Evolutionary conservation across 148 eudicot species (phyloP).

Genomic region (Pouteria glomerata): DNA sequence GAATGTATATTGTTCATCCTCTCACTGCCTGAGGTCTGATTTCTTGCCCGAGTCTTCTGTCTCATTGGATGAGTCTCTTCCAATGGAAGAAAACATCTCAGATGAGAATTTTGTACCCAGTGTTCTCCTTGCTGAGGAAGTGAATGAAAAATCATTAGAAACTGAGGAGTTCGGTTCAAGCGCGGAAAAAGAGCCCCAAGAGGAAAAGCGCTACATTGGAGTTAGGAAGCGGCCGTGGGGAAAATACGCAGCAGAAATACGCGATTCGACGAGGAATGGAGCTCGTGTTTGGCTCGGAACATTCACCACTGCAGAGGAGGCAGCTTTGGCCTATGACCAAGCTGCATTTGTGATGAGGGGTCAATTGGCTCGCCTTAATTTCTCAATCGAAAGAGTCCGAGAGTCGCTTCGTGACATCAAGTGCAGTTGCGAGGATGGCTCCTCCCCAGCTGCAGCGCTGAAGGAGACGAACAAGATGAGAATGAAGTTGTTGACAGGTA

Average conservation of each 20-base stretch:
- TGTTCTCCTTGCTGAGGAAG: not conserved
- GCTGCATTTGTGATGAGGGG: slow-evolving; percentile 37
- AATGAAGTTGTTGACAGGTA: not conserved
- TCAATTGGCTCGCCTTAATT: slow-evolving; percentile 34
- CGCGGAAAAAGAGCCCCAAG: not conserved
- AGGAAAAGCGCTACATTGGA: slow-evolving; percentile 22
- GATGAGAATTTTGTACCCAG: not conserved
- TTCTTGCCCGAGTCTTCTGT: not conserved
- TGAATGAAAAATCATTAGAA: not conserved
- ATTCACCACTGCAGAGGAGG: slow-evolving; percentile 31
- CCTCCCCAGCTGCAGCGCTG: not conserved
- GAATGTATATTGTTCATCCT: not conserved
- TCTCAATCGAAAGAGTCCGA: slow-evolving; percentile 21
- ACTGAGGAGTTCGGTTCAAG: not conserved
- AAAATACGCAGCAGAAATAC: slow-evolving; percentile 37
- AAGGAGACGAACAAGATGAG: not conserved
- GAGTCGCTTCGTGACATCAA: not conserved
- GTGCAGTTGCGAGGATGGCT: not conserved
- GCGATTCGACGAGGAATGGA: slow-evolving; percentile 30
- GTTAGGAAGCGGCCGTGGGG: slow-evolving; percentile 41
- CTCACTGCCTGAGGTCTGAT: not conserved
- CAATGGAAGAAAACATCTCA: not conserved
- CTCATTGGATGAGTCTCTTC: not conserved
- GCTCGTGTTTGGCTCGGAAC: slow-evolving; percentile 40
- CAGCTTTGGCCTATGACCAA: slow-evolving; percentile 40